Evolutionary conservation across 2,329 filamentous ascomycete species (phyloP).

Genomic region (Stachybotrys elegans): DNA sequence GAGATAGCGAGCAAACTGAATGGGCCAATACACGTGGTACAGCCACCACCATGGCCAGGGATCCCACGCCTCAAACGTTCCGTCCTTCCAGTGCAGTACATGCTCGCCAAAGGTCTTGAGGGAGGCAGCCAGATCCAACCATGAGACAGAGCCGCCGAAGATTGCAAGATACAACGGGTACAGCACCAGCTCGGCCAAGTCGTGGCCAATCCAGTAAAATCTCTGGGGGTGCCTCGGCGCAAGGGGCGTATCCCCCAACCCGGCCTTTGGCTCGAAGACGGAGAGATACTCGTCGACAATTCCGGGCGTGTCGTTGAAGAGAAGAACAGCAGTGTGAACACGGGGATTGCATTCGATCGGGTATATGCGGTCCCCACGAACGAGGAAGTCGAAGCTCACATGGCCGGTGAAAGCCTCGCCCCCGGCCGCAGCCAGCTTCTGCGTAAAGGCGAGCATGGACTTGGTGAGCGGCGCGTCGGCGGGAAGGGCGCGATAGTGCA

Average conservation of each 20-base stretch:
- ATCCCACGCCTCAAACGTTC: conserved; percentile 48
- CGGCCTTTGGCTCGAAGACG: conserved; percentile 25
- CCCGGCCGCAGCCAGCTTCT: conserved; percentile 46
- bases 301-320: conserved; percentile 47
- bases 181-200: conserved; percentile 49
- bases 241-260: conserved; percentile 10
- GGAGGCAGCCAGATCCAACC: conserved; percentile 14
- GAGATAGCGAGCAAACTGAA: conserved; percentile 42
- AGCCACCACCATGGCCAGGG: conserved; percentile 53
- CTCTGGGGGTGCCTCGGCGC: conserved; percentile 16
- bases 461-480: conserved; percentile 45
- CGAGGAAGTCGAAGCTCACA: conserved; percentile 66
- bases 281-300: conserved; percentile 50
- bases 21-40: conserved; percentile 52
- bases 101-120: conserved; percentile 26
- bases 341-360: conserved; percentile 70
- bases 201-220: conserved; percentile 65
- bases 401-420: conserved; percentile 60
- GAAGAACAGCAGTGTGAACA: conserved; percentile 60
- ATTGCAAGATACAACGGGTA: conserved; percentile 34
- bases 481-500: conserved; percentile 61
- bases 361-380: conserved; percentile 41
- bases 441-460: conserved; percentile 62
- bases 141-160: conserved; percentile 14
- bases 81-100: conserved; percentile 48